Evolutionary conservation across 805 yeast species (phyloP).

Genomic region (Yarrowia porcina): DNA sequence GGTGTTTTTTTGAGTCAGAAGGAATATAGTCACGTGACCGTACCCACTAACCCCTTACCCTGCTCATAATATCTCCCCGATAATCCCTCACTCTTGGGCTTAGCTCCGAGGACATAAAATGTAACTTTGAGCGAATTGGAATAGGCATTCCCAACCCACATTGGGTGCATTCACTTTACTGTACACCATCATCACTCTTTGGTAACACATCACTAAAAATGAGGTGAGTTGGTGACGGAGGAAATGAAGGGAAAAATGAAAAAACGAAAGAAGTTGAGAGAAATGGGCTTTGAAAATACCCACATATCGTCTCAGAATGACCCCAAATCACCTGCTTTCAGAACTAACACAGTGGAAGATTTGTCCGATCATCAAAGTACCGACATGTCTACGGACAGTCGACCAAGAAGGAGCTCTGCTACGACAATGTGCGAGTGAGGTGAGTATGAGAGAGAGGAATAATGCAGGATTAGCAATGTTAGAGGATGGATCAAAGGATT

Average conservation of each 20-base stretch:
- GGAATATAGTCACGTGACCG: neutral
- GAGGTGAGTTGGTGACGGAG: neutral
- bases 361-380: constrained; percentile 94
- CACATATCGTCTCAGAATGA: no score
- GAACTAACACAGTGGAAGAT: constrained; percentile 45
- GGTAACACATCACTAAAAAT: constrained; percentile 24
- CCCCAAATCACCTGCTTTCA: neutral
- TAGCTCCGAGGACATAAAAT: constrained; percentile 19
- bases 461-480: constrained; percentile 26
- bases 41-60: neutral
- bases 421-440: constrained; percentile 54
- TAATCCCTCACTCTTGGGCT: neutral
- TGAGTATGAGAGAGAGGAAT: constrained; percentile 27
- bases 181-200: constrained; percentile 18
- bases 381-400: constrained; percentile 96
- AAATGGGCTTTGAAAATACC: neutral
- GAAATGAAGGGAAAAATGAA: neutral
- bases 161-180: neutral
- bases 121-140: constrained; percentile 24
- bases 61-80: neutral
- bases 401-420: constrained; percentile 63
- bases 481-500: neutral
- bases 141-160: constrained; percentile 2
- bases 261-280: neutral
- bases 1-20: no score